phyloP scores from a whole-genome alignment of 345 rosid species.

The Limnanthes douglasii region DNA sequence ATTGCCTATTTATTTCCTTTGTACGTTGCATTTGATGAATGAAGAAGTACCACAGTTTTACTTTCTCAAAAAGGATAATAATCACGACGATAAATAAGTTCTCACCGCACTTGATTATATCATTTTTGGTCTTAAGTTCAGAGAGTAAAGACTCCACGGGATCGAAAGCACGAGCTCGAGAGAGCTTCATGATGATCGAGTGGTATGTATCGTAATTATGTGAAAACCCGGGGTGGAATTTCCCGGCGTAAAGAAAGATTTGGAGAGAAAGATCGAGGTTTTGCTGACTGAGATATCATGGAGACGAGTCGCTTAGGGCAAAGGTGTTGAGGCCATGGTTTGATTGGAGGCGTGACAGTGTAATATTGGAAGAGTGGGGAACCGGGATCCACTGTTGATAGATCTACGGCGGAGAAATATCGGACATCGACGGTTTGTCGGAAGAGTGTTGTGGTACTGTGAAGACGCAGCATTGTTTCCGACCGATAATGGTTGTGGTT shows the following conservation, averaged over 20 bases:
- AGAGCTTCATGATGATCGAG: constrained; percentile 60
- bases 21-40: no score
- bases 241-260: constrained; percentile 69
- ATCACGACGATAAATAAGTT: constrained; percentile 45
- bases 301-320: constrained; percentile 58
- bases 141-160: constrained; percentile 49
- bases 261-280: constrained; percentile 82
- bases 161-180: constrained; percentile 73
- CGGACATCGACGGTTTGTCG: constrained; percentile 5
- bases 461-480: background rate
- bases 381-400: background rate
- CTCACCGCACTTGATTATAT: constrained; percentile 51
- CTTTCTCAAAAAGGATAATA: no score
- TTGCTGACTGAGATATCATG: constrained; percentile 64
- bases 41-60: no score
- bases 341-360: constrained; percentile 60
- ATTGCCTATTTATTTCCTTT: no score
- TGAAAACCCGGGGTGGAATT: constrained; percentile 47
- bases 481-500: no score
- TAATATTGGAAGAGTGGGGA: constrained; percentile 18
- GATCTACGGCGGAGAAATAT: constrained; percentile 1
- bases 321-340: constrained; percentile 78
- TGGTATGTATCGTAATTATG: constrained; percentile 66
- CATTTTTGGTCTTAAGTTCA: constrained; percentile 24
- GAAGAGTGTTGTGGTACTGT: background rate